Evolutionary conservation across 2,329 filamentous ascomycete genomes (phyloP).

Genomic region (Penicillium sp.): DNA sequence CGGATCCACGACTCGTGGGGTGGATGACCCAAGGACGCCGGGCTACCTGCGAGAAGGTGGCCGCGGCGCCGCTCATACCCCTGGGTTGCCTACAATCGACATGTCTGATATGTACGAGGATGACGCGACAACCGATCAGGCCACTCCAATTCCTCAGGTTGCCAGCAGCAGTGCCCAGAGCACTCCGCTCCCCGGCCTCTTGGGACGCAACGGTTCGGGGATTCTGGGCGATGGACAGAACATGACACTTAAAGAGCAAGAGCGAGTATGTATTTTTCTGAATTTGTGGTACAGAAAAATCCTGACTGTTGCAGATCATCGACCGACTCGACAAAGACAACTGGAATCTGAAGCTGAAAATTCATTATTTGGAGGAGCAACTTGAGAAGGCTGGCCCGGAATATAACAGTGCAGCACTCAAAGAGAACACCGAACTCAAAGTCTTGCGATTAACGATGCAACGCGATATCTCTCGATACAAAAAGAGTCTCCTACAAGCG

Average conservation of each 20-base stretch:
- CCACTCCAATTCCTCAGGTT: slow-evolving; percentile 72
- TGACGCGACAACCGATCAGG: slow-evolving; percentile 63
- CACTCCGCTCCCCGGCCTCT: slow-evolving; percentile 73
- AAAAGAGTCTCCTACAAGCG: slow-evolving; percentile 76
- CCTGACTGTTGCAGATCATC: slow-evolving; percentile 57
- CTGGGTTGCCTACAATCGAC: slow-evolving; percentile 70
- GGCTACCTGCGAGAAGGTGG: slow-evolving; percentile 61
- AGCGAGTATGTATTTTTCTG: slow-evolving; percentile 59
- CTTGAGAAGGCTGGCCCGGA: slow-evolving; percentile 83
- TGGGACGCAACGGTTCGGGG: slow-evolving; percentile 63
- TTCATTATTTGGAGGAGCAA: slow-evolving; percentile 92
- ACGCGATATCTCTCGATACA: slow-evolving; percentile 79
- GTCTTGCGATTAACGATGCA: slow-evolving; percentile 89
- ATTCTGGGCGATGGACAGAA: slow-evolving; percentile 77
- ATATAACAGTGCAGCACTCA: slow-evolving; percentile 82
- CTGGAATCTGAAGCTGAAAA: slow-evolving; percentile 93
- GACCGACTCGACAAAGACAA: slow-evolving; percentile 98
- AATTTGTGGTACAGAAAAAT: background rate
- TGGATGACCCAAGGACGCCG: slow-evolving; percentile 64
- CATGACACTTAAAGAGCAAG: slow-evolving; percentile 85
- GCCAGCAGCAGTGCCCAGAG: slow-evolving; percentile 77
- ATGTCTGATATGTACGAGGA: slow-evolving; percentile 66
- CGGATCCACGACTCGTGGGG: slow-evolving; percentile 60
- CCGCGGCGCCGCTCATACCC: slow-evolving; percentile 68
- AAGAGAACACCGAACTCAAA: slow-evolving; percentile 95